These are phyloP conservation scores for Colletotrichum sp. DNA, from an alignment of 2,329 filamentous ascomycete species.

Conservation along the genomic window DNA sequence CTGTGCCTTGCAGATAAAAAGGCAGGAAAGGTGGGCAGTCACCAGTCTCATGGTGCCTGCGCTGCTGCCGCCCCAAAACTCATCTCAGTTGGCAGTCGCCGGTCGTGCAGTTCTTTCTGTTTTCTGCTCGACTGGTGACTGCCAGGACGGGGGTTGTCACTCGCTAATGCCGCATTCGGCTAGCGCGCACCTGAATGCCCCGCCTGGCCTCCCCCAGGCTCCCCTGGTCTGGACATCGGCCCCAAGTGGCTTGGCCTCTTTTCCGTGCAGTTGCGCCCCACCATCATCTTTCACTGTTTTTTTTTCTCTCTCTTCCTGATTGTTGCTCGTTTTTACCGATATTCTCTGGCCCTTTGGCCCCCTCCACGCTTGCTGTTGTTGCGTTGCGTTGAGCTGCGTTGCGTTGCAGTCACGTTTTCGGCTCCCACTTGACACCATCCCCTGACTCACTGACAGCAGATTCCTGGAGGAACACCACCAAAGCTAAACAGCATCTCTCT, in stretches of 20 bases:
- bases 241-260: not conserved
- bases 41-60: not conserved
- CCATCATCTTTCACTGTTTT: not conserved
- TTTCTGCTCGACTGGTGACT: not conserved
- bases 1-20: slow-evolving; percentile 3
- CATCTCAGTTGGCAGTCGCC: not conserved
- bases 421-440: not conserved
- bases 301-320: not conserved
- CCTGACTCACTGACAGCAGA: not conserved
- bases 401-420: not conserved
- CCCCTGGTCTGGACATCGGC: not conserved
- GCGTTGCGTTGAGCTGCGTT: not conserved
- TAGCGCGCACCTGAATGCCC: not conserved
- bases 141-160: not conserved
- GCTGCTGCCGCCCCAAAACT: not conserved
- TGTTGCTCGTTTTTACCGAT: not conserved
- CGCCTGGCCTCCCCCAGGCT: not conserved
- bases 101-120: not conserved
- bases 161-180: not conserved
- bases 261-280: not conserved
- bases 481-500: not conserved
- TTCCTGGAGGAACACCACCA: not conserved
- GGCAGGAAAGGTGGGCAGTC: not conserved
- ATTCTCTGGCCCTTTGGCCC: not conserved
- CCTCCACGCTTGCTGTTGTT: not conserved